Conservation (phyloP, 805 yeast genomes). For the Yarrowia porcina region DNA sequence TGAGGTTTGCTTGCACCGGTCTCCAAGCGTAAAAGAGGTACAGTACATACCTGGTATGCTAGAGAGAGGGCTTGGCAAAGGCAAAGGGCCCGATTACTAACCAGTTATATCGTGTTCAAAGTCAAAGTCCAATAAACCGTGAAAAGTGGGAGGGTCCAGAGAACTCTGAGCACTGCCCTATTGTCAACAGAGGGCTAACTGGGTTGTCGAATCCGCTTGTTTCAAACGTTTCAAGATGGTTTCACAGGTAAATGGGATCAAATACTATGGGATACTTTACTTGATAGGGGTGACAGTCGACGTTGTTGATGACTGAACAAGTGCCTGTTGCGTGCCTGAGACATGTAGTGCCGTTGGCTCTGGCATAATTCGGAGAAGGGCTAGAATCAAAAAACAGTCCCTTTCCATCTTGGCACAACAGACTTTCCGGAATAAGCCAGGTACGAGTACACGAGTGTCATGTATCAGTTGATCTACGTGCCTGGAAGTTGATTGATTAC, state of each 20-base stretch:
- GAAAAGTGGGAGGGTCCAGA: neutral
- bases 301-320: no score
- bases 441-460: no score
- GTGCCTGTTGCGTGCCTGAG: neutral
- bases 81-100: neutral
- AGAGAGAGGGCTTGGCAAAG: slow-evolving; percentile 12
- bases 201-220: no score
- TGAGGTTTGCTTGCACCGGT: neutral
- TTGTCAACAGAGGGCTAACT: neutral
- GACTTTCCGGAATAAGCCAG: no score
- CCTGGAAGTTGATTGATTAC: neutral
- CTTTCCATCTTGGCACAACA: no score
- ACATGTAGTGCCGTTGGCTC: slow-evolving; percentile 14
- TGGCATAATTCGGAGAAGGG: slow-evolving; percentile 1
- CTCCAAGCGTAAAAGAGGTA: neutral
- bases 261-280: no score
- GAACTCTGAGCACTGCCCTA: slow-evolving; percentile 14
- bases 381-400: no score
- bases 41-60: no score
- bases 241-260: no score
- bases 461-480: neutral
- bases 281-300: no score
- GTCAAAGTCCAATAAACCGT: neutral
- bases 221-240: slow-evolving; percentile 16
- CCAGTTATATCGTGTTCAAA: neutral